Base-by-base conservation (phyloP, 2,329 filamentous ascomycete genomes). In the Fusarium metavorans region DNA sequence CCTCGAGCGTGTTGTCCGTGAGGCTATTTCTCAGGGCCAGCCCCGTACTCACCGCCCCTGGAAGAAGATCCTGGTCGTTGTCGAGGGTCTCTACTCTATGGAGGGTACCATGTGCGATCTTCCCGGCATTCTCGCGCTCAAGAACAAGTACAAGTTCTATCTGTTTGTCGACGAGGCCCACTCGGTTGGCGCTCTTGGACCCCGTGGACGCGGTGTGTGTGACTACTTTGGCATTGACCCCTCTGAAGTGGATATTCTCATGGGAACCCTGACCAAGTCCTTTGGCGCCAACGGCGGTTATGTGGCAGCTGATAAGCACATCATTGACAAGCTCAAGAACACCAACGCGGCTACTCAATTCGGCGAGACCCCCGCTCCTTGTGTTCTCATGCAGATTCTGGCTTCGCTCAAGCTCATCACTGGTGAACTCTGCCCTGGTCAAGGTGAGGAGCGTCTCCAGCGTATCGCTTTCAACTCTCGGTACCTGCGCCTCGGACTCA, bases 11-110 rank as follows among this genome's bases (percentile, higher is more conserved):
- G 92, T 93, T 77, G 90, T 99, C 8, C 93, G 97, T 48, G 95
- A 98, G 81, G 93, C 92, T 75, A 98, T 99, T 81, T 95, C 96
- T 16, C 96, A 98, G 84, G 97, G 97, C 52, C 97, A 99, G 82
- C 97, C 97, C 63, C 93, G 97, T 76, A 99, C 96, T n/a, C 97
- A 99, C 84, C 93, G 97, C 34, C 97, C 97, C 1, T 99, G 97
- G 97, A 98, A 97, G 89, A 99, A 98, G 91, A 98, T 99, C 70
- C 84, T 99, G 61, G 94, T 99, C 52, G 95, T 96, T 41, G 94
- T 99, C 41, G 97, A 99, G 83, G 97, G 97, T 77, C 89, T 99
- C 23, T 99, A 99, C 88, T 98, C 96, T 1, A 99, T 99, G 97
- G 97, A 99, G 86, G 97, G 97, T 58, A 98, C 95, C 76, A 97